Evolutionary conservation across 768 basidiomycete species (phyloP), one percentile per base, ranked within the genome.

Genomic region (Boletus reticulatus): DNA sequence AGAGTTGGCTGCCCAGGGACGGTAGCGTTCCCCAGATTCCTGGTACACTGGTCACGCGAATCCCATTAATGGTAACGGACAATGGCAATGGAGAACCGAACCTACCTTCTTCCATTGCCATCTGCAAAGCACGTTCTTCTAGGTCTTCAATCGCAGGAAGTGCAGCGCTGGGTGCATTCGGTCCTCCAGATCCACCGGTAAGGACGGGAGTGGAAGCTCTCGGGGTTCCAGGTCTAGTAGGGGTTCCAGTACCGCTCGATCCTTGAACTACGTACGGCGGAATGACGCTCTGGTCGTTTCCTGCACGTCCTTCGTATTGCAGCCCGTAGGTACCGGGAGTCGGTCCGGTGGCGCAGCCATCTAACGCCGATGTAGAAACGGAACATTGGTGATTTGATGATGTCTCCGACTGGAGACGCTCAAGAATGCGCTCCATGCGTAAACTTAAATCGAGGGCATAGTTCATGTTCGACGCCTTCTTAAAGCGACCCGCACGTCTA

Each of bases 401-500:
- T 0, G 62, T 61, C 27, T 66, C 60, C 2, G 70, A 70, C 45
- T 72, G 70, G 36, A 72, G 62, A 10, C 37, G 57, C 38, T 70
- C 70, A 17, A 72, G 67, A 24, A 69, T 58, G 38, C 71, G 64
- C 17, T 70, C 69, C 53, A 67, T 64, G 32, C 75, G 72, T 29
- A 80, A 65, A 6, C 76, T 76, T 2, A 81, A 59, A 38, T 73
- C 75, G 39, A 80, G 74, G 20, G 81, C 91, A 62, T 88, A 93
- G 67, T 95, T 96, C 87, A 95, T 86, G 72, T 96, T 96, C 16
- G 85, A 87, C 1, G 92, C 92, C 73, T 96, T 96, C 78, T 96
- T 96, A 80, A 96, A 96, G 20, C 92, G 81, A 32, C 94, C 93
- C 5, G 87, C 69, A 38, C 75, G 72, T 22, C 60, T 73, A n/a